Evolutionary conservation across 768 basidiomycete species (phyloP), one percentile per base, ranked within the genome.

Genomic region (Dacryopinax primogenitus): DNA sequence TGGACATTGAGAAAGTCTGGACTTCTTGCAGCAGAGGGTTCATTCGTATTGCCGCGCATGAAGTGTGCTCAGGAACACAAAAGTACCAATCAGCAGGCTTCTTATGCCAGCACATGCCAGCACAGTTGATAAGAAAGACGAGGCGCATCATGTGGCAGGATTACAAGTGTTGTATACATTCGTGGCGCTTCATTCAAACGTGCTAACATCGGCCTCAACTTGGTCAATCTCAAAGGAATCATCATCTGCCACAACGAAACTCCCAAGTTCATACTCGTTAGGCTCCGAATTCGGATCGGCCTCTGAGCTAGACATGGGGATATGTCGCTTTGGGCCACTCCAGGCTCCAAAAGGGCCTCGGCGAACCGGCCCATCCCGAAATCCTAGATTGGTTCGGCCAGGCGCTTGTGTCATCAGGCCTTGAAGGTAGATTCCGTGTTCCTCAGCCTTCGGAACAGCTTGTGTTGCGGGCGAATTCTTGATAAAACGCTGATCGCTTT

Each of bases 241-340:
- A 41, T 89, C 87, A 70, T 92, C 90, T 64, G 79, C 82, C 13
- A 92, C 89, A 16, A 92, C 82, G 69, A 92, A 92, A 71, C 86
- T 92, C 12, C 84, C 90, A 45, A 86, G 70, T 44, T 77, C 80
- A 72, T 92, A 92, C 62, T 83, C 80, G 67, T 90, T 86, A 4
- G 80, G 75, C 62, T 79, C 81, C 13, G 76, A 79, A 35, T 80
- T 78, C 37, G 79, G 78, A 21, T 75, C 74, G 23, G 76, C 76
- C 2, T 89, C 87, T 1, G 88, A 90, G 68, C 86, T 89, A 9
- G 84, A 83, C 62, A 79, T 70, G 36, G 66, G 69, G 3, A 66
- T 51, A 15, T 51, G 35, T 62, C 3, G 64, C 67, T 62, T 69
- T 82, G 81, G 7, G 71, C 76, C 21, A 65, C 78, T 79, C 18